These are phyloP conservation scores for Fomitopsis schrenkii DNA, from an alignment of 1,284 basidiomycete genomes.

Conservation along the genomic window DNA sequence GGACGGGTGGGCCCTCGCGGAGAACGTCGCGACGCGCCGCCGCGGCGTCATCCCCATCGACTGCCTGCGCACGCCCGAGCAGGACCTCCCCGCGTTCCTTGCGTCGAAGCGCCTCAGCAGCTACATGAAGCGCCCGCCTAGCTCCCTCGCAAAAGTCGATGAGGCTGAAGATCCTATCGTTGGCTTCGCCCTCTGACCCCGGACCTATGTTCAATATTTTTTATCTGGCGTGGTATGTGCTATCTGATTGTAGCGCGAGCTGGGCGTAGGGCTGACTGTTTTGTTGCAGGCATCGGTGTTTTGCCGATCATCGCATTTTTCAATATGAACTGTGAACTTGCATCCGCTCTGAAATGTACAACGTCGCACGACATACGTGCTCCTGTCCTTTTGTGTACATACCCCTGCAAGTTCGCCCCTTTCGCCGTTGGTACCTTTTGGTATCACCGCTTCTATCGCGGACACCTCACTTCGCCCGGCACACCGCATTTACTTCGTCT, in stretches of 20 bases:
- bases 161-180: background rate
- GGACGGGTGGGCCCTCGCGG: slow-evolving; percentile 63
- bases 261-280: background rate
- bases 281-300: background rate
- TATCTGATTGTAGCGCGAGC: background rate
- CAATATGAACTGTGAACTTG: background rate
- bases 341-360: background rate
- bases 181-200: background rate
- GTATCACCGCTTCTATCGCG: background rate
- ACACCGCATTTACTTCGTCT: background rate
- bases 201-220: background rate
- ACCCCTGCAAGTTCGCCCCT: background rate
- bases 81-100: slow-evolving; percentile 48
- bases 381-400: background rate
- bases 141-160: background rate
- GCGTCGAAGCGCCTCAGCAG: slow-evolving; percentile 45
- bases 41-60: slow-evolving; percentile 55
- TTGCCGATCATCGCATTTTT: too few relatives aligned
- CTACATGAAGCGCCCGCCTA: slow-evolving; percentile 16
- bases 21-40: slow-evolving; percentile 25
- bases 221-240: background rate
- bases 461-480: too few relatives aligned
- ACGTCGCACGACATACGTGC: background rate
- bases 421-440: background rate
- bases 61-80: slow-evolving; percentile 46